Base-by-base conservation (phyloP, 495 filamentous ascomycete species). In the Oidiodendron maius region DNA sequence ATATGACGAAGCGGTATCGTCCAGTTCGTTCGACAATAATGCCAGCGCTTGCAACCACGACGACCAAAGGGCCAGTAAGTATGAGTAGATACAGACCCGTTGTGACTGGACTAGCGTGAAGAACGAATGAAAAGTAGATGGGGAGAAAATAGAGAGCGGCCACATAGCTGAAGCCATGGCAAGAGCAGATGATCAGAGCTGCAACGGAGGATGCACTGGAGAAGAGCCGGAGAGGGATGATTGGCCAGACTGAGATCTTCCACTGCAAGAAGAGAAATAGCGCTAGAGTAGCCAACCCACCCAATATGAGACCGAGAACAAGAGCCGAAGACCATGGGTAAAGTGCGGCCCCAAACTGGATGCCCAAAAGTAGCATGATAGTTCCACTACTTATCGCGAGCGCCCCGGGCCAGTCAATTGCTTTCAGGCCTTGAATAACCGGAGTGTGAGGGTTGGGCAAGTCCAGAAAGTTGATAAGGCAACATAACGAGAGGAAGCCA, bases 41-140 rank as follows among this genome's bases (percentile, higher is more conserved):
- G 28, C 89, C 89, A 0, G 77, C 80, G 2, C 52, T 53, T 5
- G 73, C 77, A 20, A 83, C 84, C 20, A 70, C 56, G 54, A 86
- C 30, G 17, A 84, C 84, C 10, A 93, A 72, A 1, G 78, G 67
- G 41, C 91, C 56, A 13, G 82, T 84, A 51, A 81, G 79, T 3
- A 88, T 83, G 11, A 94, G 74, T 17, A 76, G 68, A 58, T 87
- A 88, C 30, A 93, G 82, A 26, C 88, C 89, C 25, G 80, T 84
- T 5, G 85, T 61, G 49, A 94, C 77, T 0, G 88, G 85, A 15
- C 74, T 67, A 8, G 79, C 78, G 2, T 85, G 80, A 5, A 89
- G 77, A n/a, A 87, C 84, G 26, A 77, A 74, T 59, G 86, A 83
- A 65, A 85, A 84, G 66, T 88, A 89, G 36, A 90, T 71, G 0